Evolutionary conservation across 2,329 filamentous ascomycete species (phyloP), one percentile per base, ranked within the genome.

Genomic region (Botrytis cinerea): DNA sequence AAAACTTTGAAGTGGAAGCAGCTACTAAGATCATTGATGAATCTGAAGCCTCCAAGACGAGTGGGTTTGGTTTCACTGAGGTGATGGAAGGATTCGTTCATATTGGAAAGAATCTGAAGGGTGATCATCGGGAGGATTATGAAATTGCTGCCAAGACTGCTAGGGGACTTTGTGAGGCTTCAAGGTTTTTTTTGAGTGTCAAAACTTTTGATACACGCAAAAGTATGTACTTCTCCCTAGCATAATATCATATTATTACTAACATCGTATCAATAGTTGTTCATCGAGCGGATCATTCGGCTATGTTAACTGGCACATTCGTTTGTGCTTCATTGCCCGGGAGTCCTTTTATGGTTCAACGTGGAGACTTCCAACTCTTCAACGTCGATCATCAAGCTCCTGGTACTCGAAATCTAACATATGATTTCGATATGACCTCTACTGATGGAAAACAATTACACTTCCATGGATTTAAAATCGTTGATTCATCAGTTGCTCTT

Each of bases 21-120:
- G 87, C 86, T 9, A 82, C 81, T 43, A 82, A 82, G 2, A 77
- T 85, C 69, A 83, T 83, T 51, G 73, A 76, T 32, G 76, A 78
- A 2, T 78, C 80, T 1, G 66, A 76, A 57, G 78, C 73, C 20
- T 71, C 75, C 1, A 78, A 85, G 46, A 84, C 85, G 16, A 82
- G 82, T 61, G 87, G 88, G 0, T 85, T 90, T 71, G 87, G 86
- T 38, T 92, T 92, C 78, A 87, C 87, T 0, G 89, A 92, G 79
- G 86, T 90, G 73, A 90, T 92, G 88, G 85, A 86, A 12, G 90
- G 90, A 16, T 88, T 87, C 76, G 84, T 92, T 40, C 87, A 89
- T 76, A 79, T 82, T 64, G 83, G 84, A 57, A 78, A 80, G 16
- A 81, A 80, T 43, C 78, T 86, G 59, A 78, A 78, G 9, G 82